These are phyloP conservation scores for Saccharomycopsis schoenii DNA, from an alignment of 805 yeast species.

Conservation along the genomic window DNA sequence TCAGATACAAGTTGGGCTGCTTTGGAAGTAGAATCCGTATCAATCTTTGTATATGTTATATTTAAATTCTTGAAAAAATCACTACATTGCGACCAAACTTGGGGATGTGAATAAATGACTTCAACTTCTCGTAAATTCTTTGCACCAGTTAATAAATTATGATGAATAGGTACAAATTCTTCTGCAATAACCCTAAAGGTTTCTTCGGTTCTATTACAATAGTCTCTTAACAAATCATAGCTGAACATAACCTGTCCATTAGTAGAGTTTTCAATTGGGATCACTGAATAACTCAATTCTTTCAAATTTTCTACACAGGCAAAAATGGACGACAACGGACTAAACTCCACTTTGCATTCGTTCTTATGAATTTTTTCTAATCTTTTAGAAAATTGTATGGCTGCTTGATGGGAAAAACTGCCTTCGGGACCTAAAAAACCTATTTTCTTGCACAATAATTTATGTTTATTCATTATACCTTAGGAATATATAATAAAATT, in stretches of 20 bases:
- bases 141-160: constrained; percentile 51
- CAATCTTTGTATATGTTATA: constrained; percentile 40
- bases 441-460: constrained; percentile 28
- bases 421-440: constrained; percentile 87
- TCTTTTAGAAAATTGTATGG: constrained; percentile 9
- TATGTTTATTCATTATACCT: neutral
- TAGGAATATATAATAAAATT: too few species aligned
- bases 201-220: constrained; percentile 28
- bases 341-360: constrained; percentile 22
- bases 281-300: constrained; percentile 58
- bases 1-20: constrained; percentile 61
- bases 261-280: constrained; percentile 90
- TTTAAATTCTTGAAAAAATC: constrained; percentile 37
- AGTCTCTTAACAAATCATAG: constrained; percentile 69
- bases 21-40: constrained; percentile 69
- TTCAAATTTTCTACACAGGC: constrained; percentile 55
- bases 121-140: constrained; percentile 35
- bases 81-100: constrained; percentile 91
- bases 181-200: constrained; percentile 56
- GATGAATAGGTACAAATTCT: constrained; percentile 75
- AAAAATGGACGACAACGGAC: constrained; percentile 30
- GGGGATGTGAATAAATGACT: constrained; percentile 84
- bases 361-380: constrained; percentile 20
- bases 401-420: constrained; percentile 81
- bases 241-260: constrained; percentile 90